Evolutionary conservation across 768 basidiomycete species (phyloP).

Genomic region (Pleurotus tuoliensis): DNA sequence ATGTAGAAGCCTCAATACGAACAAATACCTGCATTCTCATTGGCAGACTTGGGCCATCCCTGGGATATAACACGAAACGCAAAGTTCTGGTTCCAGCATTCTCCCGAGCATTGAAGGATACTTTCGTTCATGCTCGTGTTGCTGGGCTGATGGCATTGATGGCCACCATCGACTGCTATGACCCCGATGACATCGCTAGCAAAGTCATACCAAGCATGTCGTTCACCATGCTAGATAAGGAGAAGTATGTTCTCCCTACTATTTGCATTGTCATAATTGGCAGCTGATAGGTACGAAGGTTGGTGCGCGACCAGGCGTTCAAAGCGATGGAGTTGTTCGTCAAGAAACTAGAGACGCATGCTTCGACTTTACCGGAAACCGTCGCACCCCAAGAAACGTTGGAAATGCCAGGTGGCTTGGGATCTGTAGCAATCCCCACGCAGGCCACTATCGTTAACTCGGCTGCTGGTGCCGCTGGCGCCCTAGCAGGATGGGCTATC

Average conservation of each 20-base stretch:
- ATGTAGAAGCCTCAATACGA: constrained; percentile 90
- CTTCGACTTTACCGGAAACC: constrained; percentile 63
- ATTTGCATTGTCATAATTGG: background rate
- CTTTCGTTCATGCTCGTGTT: constrained; percentile 89
- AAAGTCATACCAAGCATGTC: constrained; percentile 88
- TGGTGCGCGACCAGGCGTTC: constrained; percentile 95
- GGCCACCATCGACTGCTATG: constrained; percentile 90
- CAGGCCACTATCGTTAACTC: constrained; percentile 68
- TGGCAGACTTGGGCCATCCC: constrained; percentile 80
- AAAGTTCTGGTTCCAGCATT: constrained; percentile 99
- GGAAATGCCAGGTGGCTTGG: constrained; percentile 25
- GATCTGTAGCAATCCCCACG: constrained; percentile 25
- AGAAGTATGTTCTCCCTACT: constrained; percentile 61
- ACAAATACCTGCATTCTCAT: constrained; percentile 97
- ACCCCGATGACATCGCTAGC: constrained; percentile 79
- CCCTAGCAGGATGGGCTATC: constrained; percentile 94
- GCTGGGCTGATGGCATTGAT: constrained; percentile 95
- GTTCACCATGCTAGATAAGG: constrained; percentile 80
- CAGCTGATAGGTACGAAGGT: constrained; percentile 35
- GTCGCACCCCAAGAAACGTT: constrained; percentile 22
- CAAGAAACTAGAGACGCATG: constrained; percentile 77
- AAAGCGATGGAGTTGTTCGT: constrained; percentile 88
- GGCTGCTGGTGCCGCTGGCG: constrained; percentile 88
- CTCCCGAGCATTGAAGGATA: constrained; percentile 81
- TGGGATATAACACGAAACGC: constrained; percentile 86